Base-by-base conservation (phyloP, 805 yeast species). In the Priceomyces fermenticarens region DNA sequence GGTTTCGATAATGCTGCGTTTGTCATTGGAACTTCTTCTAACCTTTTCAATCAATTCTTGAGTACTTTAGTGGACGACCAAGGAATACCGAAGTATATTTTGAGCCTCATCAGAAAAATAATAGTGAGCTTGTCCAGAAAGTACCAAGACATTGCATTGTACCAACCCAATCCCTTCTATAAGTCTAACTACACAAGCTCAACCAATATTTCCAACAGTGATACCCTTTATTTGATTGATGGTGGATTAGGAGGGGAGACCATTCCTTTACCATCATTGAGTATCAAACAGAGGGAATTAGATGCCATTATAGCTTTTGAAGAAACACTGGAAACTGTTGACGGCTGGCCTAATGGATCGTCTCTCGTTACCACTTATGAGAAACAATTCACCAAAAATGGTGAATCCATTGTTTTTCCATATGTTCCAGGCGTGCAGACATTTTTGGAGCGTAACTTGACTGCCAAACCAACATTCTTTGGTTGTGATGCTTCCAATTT, bases 1-100 rank as follows among this genome's bases (percentile, higher is more conserved):
- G 72, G 72, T 1, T 64, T 58, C 41, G 74, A 69, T 44, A 68
- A 69, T 43, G 65, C 70, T 4, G 72, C 64, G 2, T 67, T 55
- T 44, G 53, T 68, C 4, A 44, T 67, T 30, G 73, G 72, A 10
- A 65, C 72, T 1, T 64, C 73, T 1, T 62, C 70, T 4, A 62
- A 72, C 3, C 55, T 68, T 39, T 68, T 68, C 53, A 67, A 66
- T 46, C 51, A 59, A 36, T 66, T 58, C 45, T 54, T 64, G 36
- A 51, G 62, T 40, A 59, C 69, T 1, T 51, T 68, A 35, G 63
- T 58, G 3, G 66, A 73, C 42, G 65, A 58, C 10, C 50, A 52
- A 10, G n/a, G 27, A 6, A 4, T 20, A 5, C 8, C 25, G 8
- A 20, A 20, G 8, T 20, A 5, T 8, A 20, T 53, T 10, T 47